A percentile compares a stretch with the other conserved stretches of the same genome.
phyloP scores from a whole-genome alignment of 148 eudicot genomes.

The Fagopyrum esculentum region DNA sequence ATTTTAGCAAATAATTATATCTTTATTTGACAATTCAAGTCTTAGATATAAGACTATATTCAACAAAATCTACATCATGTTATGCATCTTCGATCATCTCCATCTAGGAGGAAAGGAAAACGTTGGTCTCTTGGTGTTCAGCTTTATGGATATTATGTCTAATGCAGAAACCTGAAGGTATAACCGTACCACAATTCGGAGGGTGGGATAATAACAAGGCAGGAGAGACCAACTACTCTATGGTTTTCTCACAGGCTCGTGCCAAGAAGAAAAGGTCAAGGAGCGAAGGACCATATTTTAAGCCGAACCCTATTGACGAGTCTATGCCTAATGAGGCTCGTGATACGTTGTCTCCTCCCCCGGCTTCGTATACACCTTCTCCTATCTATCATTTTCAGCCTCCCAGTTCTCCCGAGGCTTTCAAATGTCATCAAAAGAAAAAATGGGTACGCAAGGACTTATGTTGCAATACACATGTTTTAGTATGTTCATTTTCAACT shows the following conservation, averaged over 20 bases:
- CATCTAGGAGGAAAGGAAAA: neutral
- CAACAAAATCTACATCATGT: no score
- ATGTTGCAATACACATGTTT: neutral
- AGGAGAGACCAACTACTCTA: slow-evolving; percentile 7
- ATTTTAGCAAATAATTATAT: no score
- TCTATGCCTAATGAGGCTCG: neutral
- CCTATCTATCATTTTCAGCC: neutral
- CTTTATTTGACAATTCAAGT: no score
- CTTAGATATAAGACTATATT: no score
- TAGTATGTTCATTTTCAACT: neutral
- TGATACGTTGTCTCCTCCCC: neutral
- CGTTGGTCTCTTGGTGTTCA: neutral
- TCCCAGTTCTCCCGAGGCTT: neutral
- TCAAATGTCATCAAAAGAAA: neutral
- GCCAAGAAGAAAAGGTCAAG: slow-evolving; percentile 5
- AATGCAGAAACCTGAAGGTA: slow-evolving; percentile 9
- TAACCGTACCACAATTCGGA: slow-evolving; percentile 8
- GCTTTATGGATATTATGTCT: neutral
- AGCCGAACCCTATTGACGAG: neutral
- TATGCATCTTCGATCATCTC: neutral
- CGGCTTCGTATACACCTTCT: neutral
- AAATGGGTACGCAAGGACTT: neutral
- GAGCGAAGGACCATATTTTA: neutral
- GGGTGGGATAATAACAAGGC: slow-evolving; percentile 9
- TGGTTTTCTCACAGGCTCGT: slow-evolving; percentile 7